A percentile compares a stretch with the other conserved stretches of the same genome.
phyloP scores from a whole-genome alignment of 805 yeast genomes.

The Wickerhamiella allomyrinae region DNA sequence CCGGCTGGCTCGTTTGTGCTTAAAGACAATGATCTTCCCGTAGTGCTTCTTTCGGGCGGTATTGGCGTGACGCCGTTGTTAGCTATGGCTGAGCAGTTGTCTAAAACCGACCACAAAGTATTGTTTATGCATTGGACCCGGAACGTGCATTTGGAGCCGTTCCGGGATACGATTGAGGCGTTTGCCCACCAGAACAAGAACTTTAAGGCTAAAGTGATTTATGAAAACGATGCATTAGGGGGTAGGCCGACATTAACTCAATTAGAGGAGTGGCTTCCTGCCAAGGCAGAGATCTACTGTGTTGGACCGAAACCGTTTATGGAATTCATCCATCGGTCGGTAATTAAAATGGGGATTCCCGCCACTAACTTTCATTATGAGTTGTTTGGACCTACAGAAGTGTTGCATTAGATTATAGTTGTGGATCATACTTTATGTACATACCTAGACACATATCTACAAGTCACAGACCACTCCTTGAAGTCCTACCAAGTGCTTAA shows the following conservation, averaged over 20 bases:
- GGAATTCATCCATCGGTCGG: slow-evolving; percentile 7
- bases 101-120: slow-evolving; percentile 24
- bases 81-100: slow-evolving; percentile 32
- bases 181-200: slow-evolving; percentile 9
- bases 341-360: slow-evolving; percentile 8
- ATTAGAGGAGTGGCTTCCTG: slow-evolving; percentile 1
- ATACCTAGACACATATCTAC: no score
- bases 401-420: background rate
- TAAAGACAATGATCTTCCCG: slow-evolving; percentile 21
- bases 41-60: slow-evolving; percentile 43
- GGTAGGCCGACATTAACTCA: slow-evolving; percentile 7
- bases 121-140: slow-evolving; percentile 27
- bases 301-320: slow-evolving; percentile 18
- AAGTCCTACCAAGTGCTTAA: no score
- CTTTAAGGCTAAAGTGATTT: slow-evolving; percentile 1
- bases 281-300: slow-evolving; percentile 8
- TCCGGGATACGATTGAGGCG: slow-evolving; percentile 5
- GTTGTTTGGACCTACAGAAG: slow-evolving; percentile 13
- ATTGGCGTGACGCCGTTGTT: slow-evolving; percentile 55
- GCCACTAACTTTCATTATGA: slow-evolving; percentile 11
- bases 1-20: slow-evolving; percentile 42
- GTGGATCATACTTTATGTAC: no score
- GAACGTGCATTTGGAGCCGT: slow-evolving; percentile 6
- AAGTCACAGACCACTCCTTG: no score
- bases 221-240: background rate